Evolutionary conservation across 345 rosid species (phyloP).

Genomic region (Populus tremula): DNA sequence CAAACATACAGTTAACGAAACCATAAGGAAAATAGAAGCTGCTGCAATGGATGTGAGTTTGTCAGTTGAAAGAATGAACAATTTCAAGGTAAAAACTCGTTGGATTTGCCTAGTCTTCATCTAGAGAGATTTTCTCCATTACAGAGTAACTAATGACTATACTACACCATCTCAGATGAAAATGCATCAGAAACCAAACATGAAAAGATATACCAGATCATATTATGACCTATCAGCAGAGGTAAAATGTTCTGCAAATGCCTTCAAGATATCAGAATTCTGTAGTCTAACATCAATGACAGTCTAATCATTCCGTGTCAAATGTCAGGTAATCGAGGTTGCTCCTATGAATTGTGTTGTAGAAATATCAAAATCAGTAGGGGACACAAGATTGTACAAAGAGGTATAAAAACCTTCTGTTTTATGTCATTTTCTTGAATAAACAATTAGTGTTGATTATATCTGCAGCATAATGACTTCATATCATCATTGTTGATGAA

Average conservation of each 20-base stretch:
- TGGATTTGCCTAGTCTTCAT: conserved; percentile 1
- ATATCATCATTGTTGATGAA: conserved; percentile 9
- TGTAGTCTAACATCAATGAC: not conserved
- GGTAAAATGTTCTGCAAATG: conserved; percentile 30
- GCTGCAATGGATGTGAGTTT: conserved; percentile 66
- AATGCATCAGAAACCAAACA: conserved; percentile 57
- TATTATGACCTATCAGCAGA: conserved; percentile 72
- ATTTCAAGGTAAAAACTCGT: conserved; percentile 47
- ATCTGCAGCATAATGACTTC: not conserved
- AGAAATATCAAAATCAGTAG: conserved; percentile 80
- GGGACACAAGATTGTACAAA: conserved; percentile 55
- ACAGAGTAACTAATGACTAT: not conserved
- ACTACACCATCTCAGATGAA: conserved; percentile 48
- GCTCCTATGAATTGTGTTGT: conserved; percentile 82
- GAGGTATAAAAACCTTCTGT: conserved; percentile 42
- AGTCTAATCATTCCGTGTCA: conserved; percentile 11
- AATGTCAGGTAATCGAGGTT: conserved; percentile 64
- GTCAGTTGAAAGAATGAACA: conserved; percentile 53
- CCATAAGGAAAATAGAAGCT: conserved; percentile 77
- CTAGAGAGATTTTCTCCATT: not conserved
- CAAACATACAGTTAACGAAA: conserved; percentile 59
- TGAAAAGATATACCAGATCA: conserved; percentile 53
- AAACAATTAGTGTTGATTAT: not conserved
- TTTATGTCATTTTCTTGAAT: not conserved
- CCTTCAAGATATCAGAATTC: not conserved